Evolutionary conservation across 2,329 filamentous ascomycete genomes (phyloP).

Genomic region (Aspergillus oerlinghausenensis): DNA sequence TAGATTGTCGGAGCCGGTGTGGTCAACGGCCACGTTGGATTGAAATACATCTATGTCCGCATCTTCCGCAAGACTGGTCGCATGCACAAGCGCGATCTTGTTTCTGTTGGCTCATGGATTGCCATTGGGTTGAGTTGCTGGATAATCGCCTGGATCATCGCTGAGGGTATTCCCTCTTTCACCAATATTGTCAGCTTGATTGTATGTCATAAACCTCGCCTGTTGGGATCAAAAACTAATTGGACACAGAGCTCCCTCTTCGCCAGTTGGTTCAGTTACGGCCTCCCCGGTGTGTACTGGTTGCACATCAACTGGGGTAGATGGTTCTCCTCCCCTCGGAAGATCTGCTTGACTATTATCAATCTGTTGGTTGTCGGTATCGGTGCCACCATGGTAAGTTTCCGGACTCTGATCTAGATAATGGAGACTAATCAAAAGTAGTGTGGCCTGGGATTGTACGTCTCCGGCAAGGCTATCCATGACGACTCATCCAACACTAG

Average conservation of each 20-base stretch:
- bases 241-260: conserved; percentile 49
- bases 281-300: conserved; percentile 44
- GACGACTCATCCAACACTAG: conserved; percentile 29
- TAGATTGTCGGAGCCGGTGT: conserved; percentile 64
- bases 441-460: conserved; percentile 36
- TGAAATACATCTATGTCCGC: conserved; percentile 62
- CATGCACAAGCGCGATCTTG: conserved; percentile 45
- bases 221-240: conserved; percentile 1
- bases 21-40: conserved; percentile 62
- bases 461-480: conserved; percentile 33
- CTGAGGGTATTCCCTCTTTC: conserved; percentile 66
- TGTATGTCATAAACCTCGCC: conserved; percentile 11
- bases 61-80: conserved; percentile 56
- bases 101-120: conserved; percentile 56
- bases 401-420: too few species aligned
- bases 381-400: conserved; percentile 24
- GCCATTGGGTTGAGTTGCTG: conserved; percentile 53
- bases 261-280: conserved; percentile 60
- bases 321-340: conserved; percentile 40
- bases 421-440: background rate
- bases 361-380: conserved; percentile 41
- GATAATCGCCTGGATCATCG: conserved; percentile 61
- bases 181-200: conserved; percentile 61
- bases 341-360: conserved; percentile 42
- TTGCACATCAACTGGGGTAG: conserved; percentile 44